Percentiles rank a stretch among this genome's conserved stretches.
These are phyloP conservation scores for Hirschioporus abietinus DNA, from an alignment of 768 basidiomycete genomes.

Conservation along the genomic window DNA sequence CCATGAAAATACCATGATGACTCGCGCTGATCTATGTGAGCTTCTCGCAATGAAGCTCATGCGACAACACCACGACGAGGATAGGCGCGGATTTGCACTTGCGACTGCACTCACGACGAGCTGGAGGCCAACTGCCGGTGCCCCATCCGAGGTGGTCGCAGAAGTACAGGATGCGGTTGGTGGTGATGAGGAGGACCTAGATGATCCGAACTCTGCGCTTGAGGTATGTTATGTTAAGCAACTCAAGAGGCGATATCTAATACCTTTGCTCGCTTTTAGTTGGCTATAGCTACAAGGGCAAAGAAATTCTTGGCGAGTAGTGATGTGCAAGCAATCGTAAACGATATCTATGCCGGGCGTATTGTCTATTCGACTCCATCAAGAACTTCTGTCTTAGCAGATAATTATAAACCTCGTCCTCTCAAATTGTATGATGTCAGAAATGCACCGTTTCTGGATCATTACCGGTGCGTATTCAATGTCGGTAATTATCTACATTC, in stretches of 20 bases:
- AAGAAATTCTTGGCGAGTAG: slow-evolving; percentile 82
- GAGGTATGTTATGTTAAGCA: slow-evolving; percentile 46
- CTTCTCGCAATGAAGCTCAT: slow-evolving; percentile 86
- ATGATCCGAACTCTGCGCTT: slow-evolving; percentile 74
- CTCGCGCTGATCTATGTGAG: slow-evolving; percentile 79
- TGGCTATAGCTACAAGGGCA: slow-evolving; percentile 82
- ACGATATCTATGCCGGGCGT: slow-evolving; percentile 80
- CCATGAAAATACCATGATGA: slow-evolving; percentile 64
- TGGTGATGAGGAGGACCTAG: slow-evolving; percentile 54
- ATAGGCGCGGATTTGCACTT: slow-evolving; percentile 56
- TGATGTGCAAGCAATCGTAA: slow-evolving; percentile 81
- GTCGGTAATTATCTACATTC: slow-evolving; percentile 9
- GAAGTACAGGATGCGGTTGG: slow-evolving; percentile 57
- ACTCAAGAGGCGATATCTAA: slow-evolving; percentile 6
- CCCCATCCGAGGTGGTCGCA: slow-evolving; percentile 57
- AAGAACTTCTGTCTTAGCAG: slow-evolving; percentile 73
- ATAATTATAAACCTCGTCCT: slow-evolving; percentile 79
- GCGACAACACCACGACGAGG: slow-evolving; percentile 56
- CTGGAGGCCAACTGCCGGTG: slow-evolving; percentile 84
- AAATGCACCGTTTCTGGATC: slow-evolving; percentile 70
- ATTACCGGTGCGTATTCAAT: slow-evolving; percentile 53
- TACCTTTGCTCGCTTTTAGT: slow-evolving; percentile 34
- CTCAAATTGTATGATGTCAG: slow-evolving; percentile 69
- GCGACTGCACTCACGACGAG: slow-evolving; percentile 73
- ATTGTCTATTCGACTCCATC: slow-evolving; percentile 59